Conservation (phyloP, 352 stramenopile species). For the Pythium insidiosum region DNA sequence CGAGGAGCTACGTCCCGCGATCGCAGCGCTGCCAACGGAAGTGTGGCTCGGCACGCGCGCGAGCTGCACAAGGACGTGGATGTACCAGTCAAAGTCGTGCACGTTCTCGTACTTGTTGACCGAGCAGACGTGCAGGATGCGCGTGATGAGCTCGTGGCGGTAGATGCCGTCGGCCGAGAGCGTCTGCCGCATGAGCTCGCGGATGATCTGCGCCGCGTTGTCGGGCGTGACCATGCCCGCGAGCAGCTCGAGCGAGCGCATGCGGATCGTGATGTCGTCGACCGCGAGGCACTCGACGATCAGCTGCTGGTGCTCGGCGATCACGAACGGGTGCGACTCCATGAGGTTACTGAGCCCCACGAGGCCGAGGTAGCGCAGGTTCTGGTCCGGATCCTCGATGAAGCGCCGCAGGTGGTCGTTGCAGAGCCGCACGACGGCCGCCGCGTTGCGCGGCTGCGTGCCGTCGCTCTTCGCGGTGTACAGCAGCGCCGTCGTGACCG, state of each 20-base stretch:
- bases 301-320: slow-evolving; percentile 92
- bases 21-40: slow-evolving; percentile 23
- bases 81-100: slow-evolving; percentile 98
- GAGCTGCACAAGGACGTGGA: slow-evolving; percentile 95
- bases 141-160: slow-evolving; percentile 92
- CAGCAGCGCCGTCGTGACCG: slow-evolving; percentile 94
- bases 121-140: slow-evolving; percentile 96
- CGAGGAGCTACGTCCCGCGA: slow-evolving; percentile 3
- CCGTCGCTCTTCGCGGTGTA: slow-evolving; percentile 96
- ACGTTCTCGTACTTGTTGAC: slow-evolving; percentile 98
- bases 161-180: slow-evolving; percentile 91
- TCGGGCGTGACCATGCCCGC: slow-evolving; percentile 93
- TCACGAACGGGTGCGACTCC: slow-evolving; percentile 91
- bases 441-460: slow-evolving; percentile 90
- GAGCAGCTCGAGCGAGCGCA: slow-evolving; percentile 94
- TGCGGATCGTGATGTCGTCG: slow-evolving; percentile 98
- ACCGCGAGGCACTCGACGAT: slow-evolving; percentile 96
- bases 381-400: slow-evolving; percentile 98
- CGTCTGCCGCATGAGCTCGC: slow-evolving; percentile 95
- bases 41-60: slow-evolving; percentile 85
- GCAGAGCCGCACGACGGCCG: slow-evolving; percentile 92
- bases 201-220: slow-evolving; percentile 95
- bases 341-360: slow-evolving; percentile 97
- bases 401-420: slow-evolving; percentile 94
- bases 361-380: slow-evolving; percentile 98